Evolutionary conservation across 306 rosid genomes (phyloP), one percentile per base, ranked within the genome.

Genomic region (Astragalus glycyphyllos): DNA sequence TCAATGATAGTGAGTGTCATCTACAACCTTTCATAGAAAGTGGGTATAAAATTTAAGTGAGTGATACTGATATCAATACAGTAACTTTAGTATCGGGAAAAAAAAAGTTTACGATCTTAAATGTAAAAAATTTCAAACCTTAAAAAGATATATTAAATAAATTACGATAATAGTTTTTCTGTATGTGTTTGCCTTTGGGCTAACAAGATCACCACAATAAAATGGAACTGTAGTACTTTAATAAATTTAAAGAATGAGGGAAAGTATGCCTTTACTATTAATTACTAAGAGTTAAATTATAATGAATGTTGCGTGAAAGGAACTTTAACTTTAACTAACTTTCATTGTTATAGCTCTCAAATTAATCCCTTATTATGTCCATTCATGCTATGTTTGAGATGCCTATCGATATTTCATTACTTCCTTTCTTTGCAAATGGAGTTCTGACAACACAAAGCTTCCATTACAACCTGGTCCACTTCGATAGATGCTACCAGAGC

Each of bases 381-480:
- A 66, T 59, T 74, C 31, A 45, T 46, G 44, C 26, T 13, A 35
- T 35, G 45, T 37, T 65, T 65, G 20, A 12, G 38, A 51, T 68
- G 14, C 31, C 38, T 14, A 51, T 63, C 34, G 6, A 35, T 65
- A 58, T 65, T 71, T 20, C 69, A 61, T 58, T 51, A 17, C 3
- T 49, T 60, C 7, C 48, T 50, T 54, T 68, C 8, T 48, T 64
- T 56, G 46, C 59, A 29, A 75, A 75, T 75, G 81, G 81, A 76
- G 38, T 65, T 71, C 51, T 66, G 84, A 71, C 75, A 58, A 60
- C 79, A 45, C 68, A 58, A 65, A 76, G 42, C 32, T 72, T 61
- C 29, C 40, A 61, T 68, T 37, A 54, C 68, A 74, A 68, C 58
- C 56, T 74, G 77, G 68, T 80, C 77, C 73, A 64, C 77, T 46